Evolutionary conservation across 169 alveolate species (phyloP).

Genomic region (Eimeria zaria): DNA sequence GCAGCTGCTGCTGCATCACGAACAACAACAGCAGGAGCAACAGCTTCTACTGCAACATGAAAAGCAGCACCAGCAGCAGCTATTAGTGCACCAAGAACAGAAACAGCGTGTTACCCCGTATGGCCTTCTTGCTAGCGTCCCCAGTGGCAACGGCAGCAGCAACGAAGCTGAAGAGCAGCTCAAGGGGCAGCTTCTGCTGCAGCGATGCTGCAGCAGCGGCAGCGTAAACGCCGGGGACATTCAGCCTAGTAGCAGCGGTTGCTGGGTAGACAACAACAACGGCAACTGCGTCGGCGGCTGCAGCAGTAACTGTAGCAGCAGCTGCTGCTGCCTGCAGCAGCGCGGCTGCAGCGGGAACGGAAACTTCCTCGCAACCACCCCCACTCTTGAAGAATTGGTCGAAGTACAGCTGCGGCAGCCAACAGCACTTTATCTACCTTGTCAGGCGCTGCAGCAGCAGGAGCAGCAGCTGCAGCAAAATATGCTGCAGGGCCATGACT

Average conservation of each 20-base stretch:
- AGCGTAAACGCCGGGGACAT: neutral
- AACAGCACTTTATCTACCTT: neutral
- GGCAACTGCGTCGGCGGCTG: neutral
- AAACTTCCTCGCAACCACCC: slow-evolving; percentile 6
- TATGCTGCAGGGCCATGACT: slow-evolving; percentile 14
- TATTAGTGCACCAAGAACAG: slow-evolving; percentile 12
- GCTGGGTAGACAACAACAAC: neutral
- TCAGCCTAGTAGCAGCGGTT: slow-evolving; percentile 4
- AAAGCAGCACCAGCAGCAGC: slow-evolving; percentile 34
- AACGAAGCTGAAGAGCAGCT: slow-evolving; percentile 30
- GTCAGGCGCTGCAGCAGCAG: slow-evolving; percentile 36
- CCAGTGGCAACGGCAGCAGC: slow-evolving; percentile 38
- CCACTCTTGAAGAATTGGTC: neutral
- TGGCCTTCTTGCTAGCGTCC: slow-evolving; percentile 21
- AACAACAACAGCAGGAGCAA: slow-evolving; percentile 12
- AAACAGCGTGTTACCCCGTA: neutral
- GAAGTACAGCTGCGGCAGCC: slow-evolving; percentile 58
- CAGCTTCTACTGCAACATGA: slow-evolving; percentile 13
- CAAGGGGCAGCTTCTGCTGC: slow-evolving; percentile 34
- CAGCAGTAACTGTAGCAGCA: neutral
- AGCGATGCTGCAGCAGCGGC: slow-evolving; percentile 15
- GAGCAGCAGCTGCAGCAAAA: slow-evolving; percentile 34
- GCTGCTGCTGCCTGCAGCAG: neutral
- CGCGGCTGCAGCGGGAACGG: slow-evolving; percentile 22
- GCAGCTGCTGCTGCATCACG: slow-evolving; percentile 34